phyloP scores from a whole-genome alignment of 2,329 filamentous ascomycete species.

The Nannizziopsis barbatae region DNA sequence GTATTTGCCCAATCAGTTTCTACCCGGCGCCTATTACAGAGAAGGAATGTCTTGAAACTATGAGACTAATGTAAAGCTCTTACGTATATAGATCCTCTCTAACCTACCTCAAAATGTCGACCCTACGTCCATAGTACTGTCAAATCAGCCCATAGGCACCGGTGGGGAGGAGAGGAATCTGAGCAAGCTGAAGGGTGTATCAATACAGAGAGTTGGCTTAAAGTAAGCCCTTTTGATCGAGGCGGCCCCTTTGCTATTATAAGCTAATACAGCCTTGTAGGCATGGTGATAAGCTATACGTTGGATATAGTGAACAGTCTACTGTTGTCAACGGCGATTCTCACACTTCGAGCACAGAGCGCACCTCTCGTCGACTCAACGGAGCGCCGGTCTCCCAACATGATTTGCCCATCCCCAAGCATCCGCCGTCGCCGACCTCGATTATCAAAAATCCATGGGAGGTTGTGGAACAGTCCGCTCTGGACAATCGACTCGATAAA shows the following conservation, averaged over 20 bases:
- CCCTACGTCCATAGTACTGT: constrained; percentile 46
- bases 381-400: constrained; percentile 35
- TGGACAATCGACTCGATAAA: constrained; percentile 80
- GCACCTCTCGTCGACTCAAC: constrained; percentile 27
- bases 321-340: constrained; percentile 34
- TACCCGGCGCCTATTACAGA: not conserved
- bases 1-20: constrained; percentile 20
- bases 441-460: constrained; percentile 88
- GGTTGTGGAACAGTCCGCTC: constrained; percentile 69
- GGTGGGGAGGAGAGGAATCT: constrained; percentile 46
- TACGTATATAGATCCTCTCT: constrained; percentile 41
- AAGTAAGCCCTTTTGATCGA: constrained; percentile 36
- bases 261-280: constrained; percentile 33
- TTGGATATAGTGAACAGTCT: constrained; percentile 59
- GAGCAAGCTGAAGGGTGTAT: constrained; percentile 42
- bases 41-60: not conserved
- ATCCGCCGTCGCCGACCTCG: constrained; percentile 45
- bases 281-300: constrained; percentile 83
- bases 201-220: constrained; percentile 47
- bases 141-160: constrained; percentile 48
- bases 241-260: not conserved
- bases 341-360: constrained; percentile 15
- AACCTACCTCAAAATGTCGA: constrained; percentile 49
- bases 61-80: not conserved
- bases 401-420: constrained; percentile 46